phyloP scores from a whole-genome alignment of 495 filamentous ascomycete genomes.

The Annulohypoxylon bovei region DNA sequence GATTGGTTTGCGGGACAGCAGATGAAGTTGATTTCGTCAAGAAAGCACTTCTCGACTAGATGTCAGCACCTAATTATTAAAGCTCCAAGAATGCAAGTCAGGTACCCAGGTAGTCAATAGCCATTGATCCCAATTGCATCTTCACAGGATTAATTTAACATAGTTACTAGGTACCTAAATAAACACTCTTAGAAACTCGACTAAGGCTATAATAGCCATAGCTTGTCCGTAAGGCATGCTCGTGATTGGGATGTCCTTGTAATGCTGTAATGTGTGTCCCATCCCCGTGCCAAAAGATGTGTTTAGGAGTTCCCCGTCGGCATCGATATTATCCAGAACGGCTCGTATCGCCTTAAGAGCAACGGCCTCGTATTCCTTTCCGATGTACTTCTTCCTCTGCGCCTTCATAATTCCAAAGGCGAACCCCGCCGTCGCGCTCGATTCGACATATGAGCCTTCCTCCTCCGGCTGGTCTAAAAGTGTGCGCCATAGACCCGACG shows the following conservation, averaged over 20 bases:
- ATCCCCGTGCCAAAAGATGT: conserved; percentile 80
- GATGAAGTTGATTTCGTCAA: conserved; percentile 56
- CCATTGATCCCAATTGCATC: background rate
- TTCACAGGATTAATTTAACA: background rate
- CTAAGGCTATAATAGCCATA: conserved; percentile 78
- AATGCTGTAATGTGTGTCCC: conserved; percentile 72
- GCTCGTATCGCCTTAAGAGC: conserved; percentile 70
- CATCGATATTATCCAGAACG: conserved; percentile 67
- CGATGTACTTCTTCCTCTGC: conserved; percentile 72
- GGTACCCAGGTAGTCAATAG: too few relatives aligned
- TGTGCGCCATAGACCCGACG: conserved; percentile 72
- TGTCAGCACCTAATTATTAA: background rate
- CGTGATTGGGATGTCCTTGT: conserved; percentile 73
- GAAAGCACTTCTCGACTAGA: conserved; percentile 31
- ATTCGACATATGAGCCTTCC: conserved; percentile 72
- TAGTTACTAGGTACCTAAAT: conserved; percentile 45
- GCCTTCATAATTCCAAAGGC: conserved; percentile 80
- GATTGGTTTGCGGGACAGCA: conserved; percentile 58
- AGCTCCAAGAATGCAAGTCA: background rate
- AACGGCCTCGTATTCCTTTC: conserved; percentile 52
- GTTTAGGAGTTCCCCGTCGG: conserved; percentile 70
- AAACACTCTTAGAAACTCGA: conserved; percentile 69
- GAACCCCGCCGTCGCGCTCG: conserved; percentile 78
- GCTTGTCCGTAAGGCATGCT: conserved; percentile 83
- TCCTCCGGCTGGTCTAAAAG: conserved; percentile 67